phyloP scores from a whole-genome alignment of 1,284 basidiomycete species.

The Pyrrhoderma noxium region DNA sequence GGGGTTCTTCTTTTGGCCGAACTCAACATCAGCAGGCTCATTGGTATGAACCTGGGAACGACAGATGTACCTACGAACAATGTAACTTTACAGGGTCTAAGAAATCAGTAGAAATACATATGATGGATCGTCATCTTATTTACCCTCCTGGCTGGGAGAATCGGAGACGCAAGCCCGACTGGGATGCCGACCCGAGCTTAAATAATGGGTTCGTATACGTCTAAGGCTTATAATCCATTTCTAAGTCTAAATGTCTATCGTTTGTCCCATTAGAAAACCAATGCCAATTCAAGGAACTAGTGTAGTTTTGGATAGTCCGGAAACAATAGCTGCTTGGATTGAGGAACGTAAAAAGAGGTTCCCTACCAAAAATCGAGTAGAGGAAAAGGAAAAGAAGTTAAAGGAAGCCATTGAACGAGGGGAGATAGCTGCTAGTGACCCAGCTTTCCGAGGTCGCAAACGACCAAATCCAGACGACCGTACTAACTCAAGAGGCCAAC shows the following conservation, averaged over 20 bases:
- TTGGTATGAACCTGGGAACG: constrained; percentile 59
- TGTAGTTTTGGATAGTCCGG: constrained; percentile 70
- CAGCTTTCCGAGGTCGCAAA: constrained; percentile 31
- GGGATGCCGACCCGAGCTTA: constrained; percentile 71
- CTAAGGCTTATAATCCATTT: constrained; percentile 7
- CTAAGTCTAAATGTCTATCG: constrained; percentile 3
- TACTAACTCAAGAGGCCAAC: constrained; percentile 12
- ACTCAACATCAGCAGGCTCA: constrained; percentile 1
- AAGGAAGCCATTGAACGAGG: constrained; percentile 75
- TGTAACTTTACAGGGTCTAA: constrained; percentile 72
- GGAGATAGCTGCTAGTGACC: constrained; percentile 51
- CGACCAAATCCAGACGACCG: constrained; percentile 25
- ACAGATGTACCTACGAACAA: constrained; percentile 55
- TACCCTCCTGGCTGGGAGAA: constrained; percentile 72
- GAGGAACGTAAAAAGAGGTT: constrained; percentile 80
- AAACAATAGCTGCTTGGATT: constrained; percentile 79
- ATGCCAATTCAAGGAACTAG: constrained; percentile 78
- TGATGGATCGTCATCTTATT: constrained; percentile 87
- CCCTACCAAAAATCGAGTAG: constrained; percentile 62
- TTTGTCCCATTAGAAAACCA: constrained; percentile 42
- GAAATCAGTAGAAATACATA: constrained; percentile 74
- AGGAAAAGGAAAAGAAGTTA: constrained; percentile 70
- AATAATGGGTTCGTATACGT: constrained; percentile 45
- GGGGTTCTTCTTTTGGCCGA: neutral
- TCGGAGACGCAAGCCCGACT: constrained; percentile 49